Conservation (phyloP, 192 early-diverging fungal genomes). For the Coemansia sp. region DNA sequence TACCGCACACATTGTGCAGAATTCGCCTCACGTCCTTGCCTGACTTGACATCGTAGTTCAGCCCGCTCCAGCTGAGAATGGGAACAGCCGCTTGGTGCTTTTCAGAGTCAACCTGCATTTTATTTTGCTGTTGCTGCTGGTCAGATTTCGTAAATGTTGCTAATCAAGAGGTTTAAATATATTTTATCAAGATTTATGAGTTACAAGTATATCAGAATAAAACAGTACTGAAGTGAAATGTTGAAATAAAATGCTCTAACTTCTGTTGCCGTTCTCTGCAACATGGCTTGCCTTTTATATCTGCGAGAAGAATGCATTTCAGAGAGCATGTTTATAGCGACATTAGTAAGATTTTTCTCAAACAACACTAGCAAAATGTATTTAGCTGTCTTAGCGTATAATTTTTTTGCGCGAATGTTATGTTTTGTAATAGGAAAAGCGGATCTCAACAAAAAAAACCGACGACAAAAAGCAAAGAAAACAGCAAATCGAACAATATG, state of each 20-base stretch:
- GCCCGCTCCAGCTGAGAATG: conserved; percentile 5
- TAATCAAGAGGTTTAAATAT: too few relatives aligned
- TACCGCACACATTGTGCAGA: conserved; percentile 63
- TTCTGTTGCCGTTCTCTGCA: background rate
- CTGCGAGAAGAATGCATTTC: background rate
- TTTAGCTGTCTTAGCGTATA: too few relatives aligned
- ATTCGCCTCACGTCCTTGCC: conserved; percentile 25
- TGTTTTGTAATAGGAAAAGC: too few relatives aligned
- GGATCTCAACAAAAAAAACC: too few relatives aligned
- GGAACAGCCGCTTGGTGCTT: background rate
- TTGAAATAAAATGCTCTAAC: background rate
- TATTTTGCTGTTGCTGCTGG: background rate
- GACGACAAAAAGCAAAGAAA: too few relatives aligned
- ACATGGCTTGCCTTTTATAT: background rate
- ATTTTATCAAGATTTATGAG: background rate
- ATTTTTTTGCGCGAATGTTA: too few relatives aligned
- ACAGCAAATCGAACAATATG: too few relatives aligned
- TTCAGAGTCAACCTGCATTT: background rate
- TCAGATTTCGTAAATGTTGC: background rate
- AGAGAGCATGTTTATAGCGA: background rate
- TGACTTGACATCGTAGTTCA: conserved; percentile 18
- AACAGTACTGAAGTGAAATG: background rate
- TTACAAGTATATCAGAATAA: background rate
- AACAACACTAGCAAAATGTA: too few relatives aligned
- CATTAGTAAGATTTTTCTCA: background rate